Evolutionary conservation across 2,329 filamentous ascomycete species (phyloP), one percentile per base, ranked within the genome.

Genomic region (Xylaria hypoxylon): DNA sequence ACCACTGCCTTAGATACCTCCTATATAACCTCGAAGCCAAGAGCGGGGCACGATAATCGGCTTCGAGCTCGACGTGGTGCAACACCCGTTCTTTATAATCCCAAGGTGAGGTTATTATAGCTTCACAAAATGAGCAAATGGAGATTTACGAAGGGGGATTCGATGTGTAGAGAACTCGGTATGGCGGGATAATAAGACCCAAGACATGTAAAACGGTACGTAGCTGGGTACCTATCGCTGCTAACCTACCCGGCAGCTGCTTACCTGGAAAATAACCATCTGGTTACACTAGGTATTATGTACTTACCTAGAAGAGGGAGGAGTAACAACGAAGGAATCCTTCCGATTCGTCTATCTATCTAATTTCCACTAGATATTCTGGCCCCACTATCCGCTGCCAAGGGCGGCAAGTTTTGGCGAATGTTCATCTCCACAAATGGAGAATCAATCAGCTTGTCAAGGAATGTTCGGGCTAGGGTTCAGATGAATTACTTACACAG

Each of bases 341-440:
- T 47, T 64, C 64, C 64, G 61, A 64, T 67, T 64, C 38, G 65
- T 56, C 38, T 33, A 42, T 45, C 17, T 28, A 17, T n/a, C n/a
- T n/a, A n/a, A n/a, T n/a, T n/a, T n/a, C n/a, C n/a, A n/a, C n/a
- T n/a, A n/a, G n/a, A n/a, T n/a, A n/a, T n/a, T n/a, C n/a, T n/a
- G n/a, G n/a, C n/a, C n/a, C n/a, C n/a, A n/a, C n/a, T n/a, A n/a
- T n/a, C n/a, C n/a, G 3, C 22, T 17, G 19, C 51, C 31, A 26
- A 57, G 44, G 22, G 40, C 35, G 62, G 66, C 66, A 68, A 65
- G 52, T 65, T 65, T 62, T 62, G 45, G 59, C 66, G 66, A 68
- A 31, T 62, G 19, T 11, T 35, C 15, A 40, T 40, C 31, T 28
- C 44, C 26, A 47, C 35, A 38, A 48, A 15, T 28, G 2, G 17